Base-by-base conservation (phyloP, 345 rosid species). In the Aquilaria malaccensis region DNA sequence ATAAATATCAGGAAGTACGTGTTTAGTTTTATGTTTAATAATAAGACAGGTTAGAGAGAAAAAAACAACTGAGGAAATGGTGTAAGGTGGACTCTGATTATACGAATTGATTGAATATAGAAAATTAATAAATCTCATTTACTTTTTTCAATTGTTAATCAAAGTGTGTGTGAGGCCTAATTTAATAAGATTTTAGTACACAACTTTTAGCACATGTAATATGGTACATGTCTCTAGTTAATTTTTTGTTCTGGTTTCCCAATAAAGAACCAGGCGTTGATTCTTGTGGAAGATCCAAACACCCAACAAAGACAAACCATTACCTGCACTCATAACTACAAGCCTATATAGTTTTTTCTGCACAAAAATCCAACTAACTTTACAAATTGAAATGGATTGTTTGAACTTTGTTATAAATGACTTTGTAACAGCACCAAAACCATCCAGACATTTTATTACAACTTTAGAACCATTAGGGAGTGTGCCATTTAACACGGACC, bases 301-400 rank as follows among this genome's bases (percentile, higher is more conserved):
- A 11, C n/a, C 52, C 52, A 50, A 22, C 22, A 22, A 22, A 22
- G 22, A 11, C 4, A 14, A 50, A 3, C 52, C 52, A 50, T 50
- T 50, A 11, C 52, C 9, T 50, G 30, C 2, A 45, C 56, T 66
- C 63, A 15, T 58, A 66, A 2, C 50, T 52, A 10, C 64, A 50
- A 29, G 64, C 64, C 74, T 56, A 49, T 7, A 1, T 6, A 9
- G 11, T 30, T 10, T 65, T 65, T 30, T 60, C 66, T 13, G 69
- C 61, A n/a, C 73, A 70, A 33, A 70, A 70, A 22, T 68, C 68
- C 33, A 64, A 32, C 15, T 33, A 33, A 6, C 55, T 64, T 33
- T 58, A 64, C 64, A 65, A 57, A 56, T 45, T 65, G 55, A 60
- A 68, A 67, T 51, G 49, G 49, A 52, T 52, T 6, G 56, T 62